Conservation (phyloP, 495 filamentous ascomycete species). For the Paragyromitra xinjiangensis region DNA sequence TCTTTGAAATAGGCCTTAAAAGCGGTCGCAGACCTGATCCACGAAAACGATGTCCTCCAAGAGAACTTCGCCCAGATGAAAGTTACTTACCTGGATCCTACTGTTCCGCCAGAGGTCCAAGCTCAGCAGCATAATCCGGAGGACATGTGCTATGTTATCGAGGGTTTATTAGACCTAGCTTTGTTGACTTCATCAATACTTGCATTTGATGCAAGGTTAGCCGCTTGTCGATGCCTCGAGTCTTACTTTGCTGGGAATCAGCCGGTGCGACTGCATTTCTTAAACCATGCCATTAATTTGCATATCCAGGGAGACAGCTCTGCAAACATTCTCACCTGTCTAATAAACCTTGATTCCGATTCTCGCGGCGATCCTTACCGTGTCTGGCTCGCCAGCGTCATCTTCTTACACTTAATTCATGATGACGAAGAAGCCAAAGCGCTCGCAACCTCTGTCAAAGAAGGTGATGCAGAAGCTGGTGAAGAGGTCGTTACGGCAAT, state of each 20-base stretch:
- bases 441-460: constrained; percentile 79
- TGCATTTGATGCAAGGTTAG: constrained; percentile 80
- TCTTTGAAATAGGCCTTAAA: constrained; percentile 69
- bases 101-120: constrained; percentile 63
- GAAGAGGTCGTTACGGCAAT: constrained; percentile 97
- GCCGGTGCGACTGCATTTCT: constrained; percentile 79
- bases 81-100: constrained; percentile 63
- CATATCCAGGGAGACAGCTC: constrained; percentile 80
- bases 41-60: constrained; percentile 80
- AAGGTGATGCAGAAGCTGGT: constrained; percentile 87
- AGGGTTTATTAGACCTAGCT: constrained; percentile 87
- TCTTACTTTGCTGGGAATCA: constrained; percentile 75
- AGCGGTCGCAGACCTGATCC: constrained; percentile 88
- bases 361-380: constrained; percentile 81
- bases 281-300: constrained; percentile 87
- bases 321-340: constrained; percentile 87
- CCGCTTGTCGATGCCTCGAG: constrained; percentile 87
- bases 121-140: constrained; percentile 62
- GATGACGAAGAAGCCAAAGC: constrained; percentile 83
- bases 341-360: constrained; percentile 68
- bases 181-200: constrained; percentile 72
- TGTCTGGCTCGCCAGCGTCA: constrained; percentile 87
- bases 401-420: constrained; percentile 87
- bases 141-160: constrained; percentile 83
- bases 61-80: constrained; percentile 86